Evolutionary conservation across 129 eudicot genomes (phyloP), one percentile per base, ranked within the genome.

Genomic region (Heracleum sosnowskyi): DNA sequence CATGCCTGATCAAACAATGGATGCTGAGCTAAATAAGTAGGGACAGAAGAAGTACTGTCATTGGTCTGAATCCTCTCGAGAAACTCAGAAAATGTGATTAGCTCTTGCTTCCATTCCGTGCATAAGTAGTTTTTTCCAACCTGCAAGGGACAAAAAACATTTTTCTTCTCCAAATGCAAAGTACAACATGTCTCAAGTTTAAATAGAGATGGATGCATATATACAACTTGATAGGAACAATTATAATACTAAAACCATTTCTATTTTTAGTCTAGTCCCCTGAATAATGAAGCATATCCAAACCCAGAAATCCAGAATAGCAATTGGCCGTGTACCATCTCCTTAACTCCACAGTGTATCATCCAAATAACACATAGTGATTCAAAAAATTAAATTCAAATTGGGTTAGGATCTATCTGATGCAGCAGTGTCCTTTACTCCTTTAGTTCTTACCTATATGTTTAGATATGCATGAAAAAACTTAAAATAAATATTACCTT

Each of bases 1-100:
- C 96, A 80, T 92, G 81, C 99, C 99, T 92, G 99, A 84, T 96
- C 99, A 84, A 96, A 96, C 84, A 96, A 84, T 53, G 93, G 99
- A 82, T 96, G 99, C 88, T 96, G 99, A 72, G 99, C 99, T 79
- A 96, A 87, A 86, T 96, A 96, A 75, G 97, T 92, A 75, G 89
- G 87, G 35, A 46, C 90, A 36, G 76, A 80, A 37, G 91, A 81
- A 76, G 82, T 78, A 82, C 77, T 73, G 82, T 90, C 87, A 41
- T 76, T 79, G 39, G 89, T 81, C 78, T 82, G 90, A 83, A 92
- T 92, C 85, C 97, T 92, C 79, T 90, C 97, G 51, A 96, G 95
- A 68, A 96, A 96, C 80, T 96, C 95, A 26, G 99, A 89, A 72
- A 96, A 92, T 64, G 97, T 87, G 82, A 92, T 86, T 45, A 96